phyloP scores from a whole-genome alignment of 208 protist genomes.

The Trypanosoma cruzi region DNA sequence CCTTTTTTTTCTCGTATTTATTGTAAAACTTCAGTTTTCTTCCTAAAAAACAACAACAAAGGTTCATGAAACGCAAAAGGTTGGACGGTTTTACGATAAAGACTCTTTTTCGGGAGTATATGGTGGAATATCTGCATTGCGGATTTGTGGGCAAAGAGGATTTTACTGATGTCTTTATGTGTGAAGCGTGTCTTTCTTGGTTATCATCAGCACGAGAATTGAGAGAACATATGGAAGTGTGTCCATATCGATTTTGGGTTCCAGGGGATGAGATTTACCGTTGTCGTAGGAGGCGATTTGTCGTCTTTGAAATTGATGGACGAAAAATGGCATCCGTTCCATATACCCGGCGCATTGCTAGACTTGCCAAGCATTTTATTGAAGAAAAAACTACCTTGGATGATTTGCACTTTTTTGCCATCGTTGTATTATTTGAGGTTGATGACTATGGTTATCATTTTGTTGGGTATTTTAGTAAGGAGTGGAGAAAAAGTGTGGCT shows the following conservation, averaged over 20 bases:
- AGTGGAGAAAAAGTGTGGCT: conserved; percentile 51
- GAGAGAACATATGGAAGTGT: conserved; percentile 43
- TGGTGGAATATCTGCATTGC: conserved; percentile 7
- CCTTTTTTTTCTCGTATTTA: not conserved
- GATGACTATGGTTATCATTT: conserved; percentile 81
- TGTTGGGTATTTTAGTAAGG: conserved; percentile 77
- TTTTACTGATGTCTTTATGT: conserved; percentile 43
- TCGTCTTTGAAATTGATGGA: conserved; percentile 71
- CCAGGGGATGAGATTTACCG: conserved; percentile 74
- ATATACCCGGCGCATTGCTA: conserved; percentile 52
- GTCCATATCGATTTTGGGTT: conserved; percentile 62
- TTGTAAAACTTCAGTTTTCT: conserved; percentile 22
- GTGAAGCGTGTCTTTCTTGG: conserved; percentile 61
- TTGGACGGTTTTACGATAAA: conserved; percentile 7
- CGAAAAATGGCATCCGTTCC: conserved; percentile 47
- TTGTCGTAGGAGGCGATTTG: conserved; percentile 27
- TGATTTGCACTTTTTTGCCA: conserved; percentile 79
- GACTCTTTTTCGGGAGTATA: conserved; percentile 26
- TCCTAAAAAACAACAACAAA: not conserved
- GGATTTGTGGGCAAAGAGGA: conserved; percentile 14
- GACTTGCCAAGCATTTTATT: conserved; percentile 63
- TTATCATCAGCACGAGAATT: conserved; percentile 36
- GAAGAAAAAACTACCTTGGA: conserved; percentile 76
- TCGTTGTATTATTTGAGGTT: conserved; percentile 65
- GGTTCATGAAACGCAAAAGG: conserved; percentile 11